Evolutionary conservation across 2,329 filamentous ascomycete species (phyloP).

Genomic region (Fusarium nanum): DNA sequence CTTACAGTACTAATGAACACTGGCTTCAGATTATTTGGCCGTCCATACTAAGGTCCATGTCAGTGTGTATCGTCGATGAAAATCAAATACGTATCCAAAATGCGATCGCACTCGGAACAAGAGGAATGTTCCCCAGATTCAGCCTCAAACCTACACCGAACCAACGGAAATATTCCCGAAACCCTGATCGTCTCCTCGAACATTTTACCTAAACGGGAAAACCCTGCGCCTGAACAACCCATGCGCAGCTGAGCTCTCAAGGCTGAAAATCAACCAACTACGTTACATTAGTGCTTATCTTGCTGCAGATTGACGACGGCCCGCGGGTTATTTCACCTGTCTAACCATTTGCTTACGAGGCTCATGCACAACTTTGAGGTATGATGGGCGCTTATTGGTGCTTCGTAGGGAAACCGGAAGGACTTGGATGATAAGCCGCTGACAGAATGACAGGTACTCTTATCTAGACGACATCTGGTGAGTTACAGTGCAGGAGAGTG

Average conservation of each 20-base stretch:
- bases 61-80: background rate
- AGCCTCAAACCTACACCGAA: background rate
- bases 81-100: background rate
- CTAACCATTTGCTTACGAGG: background rate
- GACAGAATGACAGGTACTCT: background rate
- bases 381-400: constrained; percentile 1
- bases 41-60: too few relatives aligned
- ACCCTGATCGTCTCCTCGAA: background rate
- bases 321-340: background rate
- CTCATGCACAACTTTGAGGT: background rate
- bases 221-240: background rate
- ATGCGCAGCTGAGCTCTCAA: constrained; percentile 10
- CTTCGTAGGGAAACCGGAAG: background rate
- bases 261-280: constrained; percentile 2
- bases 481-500: background rate
- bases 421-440: background rate
- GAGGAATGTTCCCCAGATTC: background rate
- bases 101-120: background rate
- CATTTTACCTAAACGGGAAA: background rate
- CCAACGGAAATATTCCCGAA: background rate
- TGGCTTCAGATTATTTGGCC: too few relatives aligned
- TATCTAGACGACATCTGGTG: background rate
- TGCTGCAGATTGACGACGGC: background rate
- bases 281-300: constrained; percentile 6
- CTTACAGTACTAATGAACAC: too few relatives aligned